These are phyloP conservation scores for Pyrenopolyporus hunteri DNA, from an alignment of 495 filamentous ascomycete species.

Conservation along the genomic window DNA sequence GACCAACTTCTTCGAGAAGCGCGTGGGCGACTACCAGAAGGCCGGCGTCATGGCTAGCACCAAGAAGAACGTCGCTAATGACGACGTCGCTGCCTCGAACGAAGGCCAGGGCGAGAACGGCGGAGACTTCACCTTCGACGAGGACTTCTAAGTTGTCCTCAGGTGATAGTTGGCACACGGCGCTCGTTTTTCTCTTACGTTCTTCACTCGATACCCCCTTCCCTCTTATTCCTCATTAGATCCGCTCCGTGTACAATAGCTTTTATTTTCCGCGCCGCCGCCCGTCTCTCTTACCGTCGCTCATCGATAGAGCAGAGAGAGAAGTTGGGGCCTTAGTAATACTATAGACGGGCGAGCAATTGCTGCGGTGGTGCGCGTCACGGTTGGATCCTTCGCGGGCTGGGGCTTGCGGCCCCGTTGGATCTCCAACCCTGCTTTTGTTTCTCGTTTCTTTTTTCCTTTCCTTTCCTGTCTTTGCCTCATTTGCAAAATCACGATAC, in stretches of 20 bases:
- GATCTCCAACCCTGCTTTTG: background rate
- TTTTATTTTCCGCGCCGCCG: conserved; percentile 13
- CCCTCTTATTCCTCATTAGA: conserved; percentile 16
- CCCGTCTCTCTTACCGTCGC: background rate
- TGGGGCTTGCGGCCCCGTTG: conserved; percentile 6
- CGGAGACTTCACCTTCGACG: conserved; percentile 89
- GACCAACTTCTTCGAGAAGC: conserved; percentile 99
- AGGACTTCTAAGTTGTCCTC: conserved; percentile 79
- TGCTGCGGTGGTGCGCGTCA: conserved; percentile 14
- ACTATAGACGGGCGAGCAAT: conserved; percentile 30
- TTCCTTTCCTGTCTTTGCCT: background rate
- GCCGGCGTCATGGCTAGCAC: conserved; percentile 96
- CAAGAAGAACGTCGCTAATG: conserved; percentile 71
- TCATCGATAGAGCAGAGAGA: conserved; percentile 12
- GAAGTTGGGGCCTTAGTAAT: background rate
- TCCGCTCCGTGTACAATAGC: conserved; percentile 16
- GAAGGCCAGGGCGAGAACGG: conserved; percentile 67
- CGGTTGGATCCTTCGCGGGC: conserved; percentile 7
- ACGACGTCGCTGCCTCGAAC: conserved; percentile 51
- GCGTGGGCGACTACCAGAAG: conserved; percentile 99
- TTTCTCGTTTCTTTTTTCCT: conserved; percentile 8
- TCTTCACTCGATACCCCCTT: conserved; percentile 36
- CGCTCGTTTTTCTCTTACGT: conserved; percentile 7
- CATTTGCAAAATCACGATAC: conserved; percentile 5
- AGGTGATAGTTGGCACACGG: background rate